Conservation (phyloP, 2,329 filamentous ascomycete genomes). For the Ophiocordyceps australis region DNA sequence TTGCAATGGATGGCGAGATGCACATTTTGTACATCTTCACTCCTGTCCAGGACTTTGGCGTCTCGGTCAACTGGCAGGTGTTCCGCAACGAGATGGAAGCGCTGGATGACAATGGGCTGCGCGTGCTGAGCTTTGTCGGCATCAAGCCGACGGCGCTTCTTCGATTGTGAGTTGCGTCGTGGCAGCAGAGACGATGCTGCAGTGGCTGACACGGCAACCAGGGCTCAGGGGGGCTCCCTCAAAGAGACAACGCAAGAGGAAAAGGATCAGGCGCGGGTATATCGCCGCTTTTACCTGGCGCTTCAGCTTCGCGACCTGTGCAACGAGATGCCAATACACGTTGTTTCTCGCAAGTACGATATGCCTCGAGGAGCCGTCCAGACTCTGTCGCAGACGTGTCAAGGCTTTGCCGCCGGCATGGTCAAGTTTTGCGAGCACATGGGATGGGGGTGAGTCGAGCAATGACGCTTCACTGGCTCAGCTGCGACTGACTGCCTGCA, state of each 20-base stretch:
- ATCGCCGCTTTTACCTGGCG: slow-evolving; percentile 56
- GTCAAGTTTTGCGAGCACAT: slow-evolving; percentile 65
- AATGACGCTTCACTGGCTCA: not conserved
- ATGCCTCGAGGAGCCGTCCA: slow-evolving; percentile 54
- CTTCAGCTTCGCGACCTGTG: slow-evolving; percentile 64
- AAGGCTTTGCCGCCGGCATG: slow-evolving; percentile 64
- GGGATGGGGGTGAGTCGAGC: slow-evolving; percentile 41
- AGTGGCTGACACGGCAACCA: slow-evolving; percentile 14
- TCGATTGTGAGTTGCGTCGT: slow-evolving; percentile 32
- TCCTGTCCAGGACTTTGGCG: slow-evolving; percentile 40
- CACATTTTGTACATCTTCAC: slow-evolving; percentile 65
- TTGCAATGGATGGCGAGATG: slow-evolving; percentile 70
- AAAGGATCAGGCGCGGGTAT: slow-evolving; percentile 41
- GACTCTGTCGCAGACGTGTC: slow-evolving; percentile 54
- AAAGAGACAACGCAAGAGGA: slow-evolving; percentile 45
- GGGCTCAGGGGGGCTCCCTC: slow-evolving; percentile 47
- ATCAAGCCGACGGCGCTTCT: slow-evolving; percentile 50
- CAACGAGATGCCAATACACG: slow-evolving; percentile 55
- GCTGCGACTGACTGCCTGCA: slow-evolving; percentile 4
- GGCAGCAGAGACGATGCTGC: not conserved
- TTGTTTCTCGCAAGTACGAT: slow-evolving; percentile 52
- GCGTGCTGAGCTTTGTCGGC: slow-evolving; percentile 50
- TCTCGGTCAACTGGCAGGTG: slow-evolving; percentile 50
- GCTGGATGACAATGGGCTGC: slow-evolving; percentile 52
- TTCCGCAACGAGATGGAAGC: slow-evolving; percentile 54